Percentiles rank a stretch among this genome's conserved stretches.
These are phyloP conservation scores for Pythium insidiosum DNA, from an alignment of 352 stramenopile species.

Conservation along the genomic window DNA sequence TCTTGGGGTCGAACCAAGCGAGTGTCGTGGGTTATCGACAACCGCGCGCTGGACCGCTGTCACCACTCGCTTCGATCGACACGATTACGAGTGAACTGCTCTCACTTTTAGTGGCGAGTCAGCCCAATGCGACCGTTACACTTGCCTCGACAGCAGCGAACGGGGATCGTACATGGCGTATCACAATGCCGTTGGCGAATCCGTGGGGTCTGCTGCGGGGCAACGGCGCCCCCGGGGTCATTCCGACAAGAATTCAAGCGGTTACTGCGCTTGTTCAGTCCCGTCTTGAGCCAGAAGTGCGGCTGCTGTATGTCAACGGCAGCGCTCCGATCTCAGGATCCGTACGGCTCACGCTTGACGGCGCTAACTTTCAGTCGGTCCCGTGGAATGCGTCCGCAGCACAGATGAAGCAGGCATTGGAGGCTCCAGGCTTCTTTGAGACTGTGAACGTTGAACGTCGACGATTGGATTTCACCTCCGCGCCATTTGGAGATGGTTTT, in stretches of 20 bases:
- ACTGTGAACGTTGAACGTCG: slow-evolving; percentile 17
- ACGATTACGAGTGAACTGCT: too few relatives aligned
- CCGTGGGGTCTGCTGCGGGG: not conserved
- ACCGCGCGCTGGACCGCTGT: not conserved
- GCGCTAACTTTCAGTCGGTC: slow-evolving; percentile 9
- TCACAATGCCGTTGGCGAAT: not conserved
- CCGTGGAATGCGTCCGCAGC: slow-evolving; percentile 19
- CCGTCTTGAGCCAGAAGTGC: slow-evolving; percentile 17
- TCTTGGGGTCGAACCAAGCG: slow-evolving; percentile 1
- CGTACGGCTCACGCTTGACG: slow-evolving; percentile 20
- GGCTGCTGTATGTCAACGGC: slow-evolving; percentile 30
- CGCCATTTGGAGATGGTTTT: slow-evolving; percentile 30
- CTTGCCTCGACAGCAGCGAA: too few relatives aligned
- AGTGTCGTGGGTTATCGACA: slow-evolving; percentile 8
- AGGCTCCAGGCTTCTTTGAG: slow-evolving; percentile 21
- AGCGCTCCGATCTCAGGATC: slow-evolving; percentile 22
- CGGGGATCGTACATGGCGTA: not conserved
- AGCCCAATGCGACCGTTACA: too few relatives aligned
- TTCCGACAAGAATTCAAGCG: not conserved
- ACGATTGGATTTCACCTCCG: slow-evolving; percentile 19
- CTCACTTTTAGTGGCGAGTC: too few relatives aligned
- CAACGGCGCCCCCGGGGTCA: not conserved
- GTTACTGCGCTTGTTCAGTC: not conserved
- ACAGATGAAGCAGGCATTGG: slow-evolving; percentile 15
- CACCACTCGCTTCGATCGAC: too few relatives aligned